phyloP scores from a whole-genome alignment of 306 rosid species.

The Malus sylvestris region DNA sequence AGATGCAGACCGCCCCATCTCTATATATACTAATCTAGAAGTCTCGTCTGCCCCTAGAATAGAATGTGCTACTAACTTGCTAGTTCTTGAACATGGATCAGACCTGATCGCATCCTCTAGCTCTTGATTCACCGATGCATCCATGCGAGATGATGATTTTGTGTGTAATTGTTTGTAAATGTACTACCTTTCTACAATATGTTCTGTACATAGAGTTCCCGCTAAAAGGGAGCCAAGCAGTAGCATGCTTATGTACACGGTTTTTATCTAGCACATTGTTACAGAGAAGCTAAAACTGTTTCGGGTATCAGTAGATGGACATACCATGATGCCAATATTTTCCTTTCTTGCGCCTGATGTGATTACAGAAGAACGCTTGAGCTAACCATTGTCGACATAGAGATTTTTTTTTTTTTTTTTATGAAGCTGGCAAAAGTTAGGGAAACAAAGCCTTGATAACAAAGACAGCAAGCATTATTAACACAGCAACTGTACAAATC shows the following conservation, averaged over 20 bases:
- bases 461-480: slow-evolving; percentile 28
- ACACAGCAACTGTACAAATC: slow-evolving; percentile 40
- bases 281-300: slow-evolving; percentile 9
- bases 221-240: slow-evolving; percentile 4
- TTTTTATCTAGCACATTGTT: slow-evolving; percentile 5
- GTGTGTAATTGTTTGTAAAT: neutral
- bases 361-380: slow-evolving; percentile 9
- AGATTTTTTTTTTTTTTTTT: neutral
- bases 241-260: neutral
- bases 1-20: neutral
- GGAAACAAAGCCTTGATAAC: slow-evolving; percentile 11
- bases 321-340: neutral
- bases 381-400: slow-evolving; percentile 18
- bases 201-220: neutral
- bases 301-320: slow-evolving; percentile 4
- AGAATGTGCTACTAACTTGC: neutral
- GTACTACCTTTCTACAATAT: neutral
- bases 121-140: neutral
- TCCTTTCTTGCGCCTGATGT: neutral
- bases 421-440: slow-evolving; percentile 1
- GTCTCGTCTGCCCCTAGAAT: neutral
- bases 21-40: neutral
- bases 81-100: neutral
- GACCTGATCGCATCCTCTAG: neutral
- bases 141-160: neutral